Percentiles rank a stretch among this genome's conserved stretches.
Conservation (phyloP, 306 rosid genomes). For the Oxytropis ochrocephala region DNA sequence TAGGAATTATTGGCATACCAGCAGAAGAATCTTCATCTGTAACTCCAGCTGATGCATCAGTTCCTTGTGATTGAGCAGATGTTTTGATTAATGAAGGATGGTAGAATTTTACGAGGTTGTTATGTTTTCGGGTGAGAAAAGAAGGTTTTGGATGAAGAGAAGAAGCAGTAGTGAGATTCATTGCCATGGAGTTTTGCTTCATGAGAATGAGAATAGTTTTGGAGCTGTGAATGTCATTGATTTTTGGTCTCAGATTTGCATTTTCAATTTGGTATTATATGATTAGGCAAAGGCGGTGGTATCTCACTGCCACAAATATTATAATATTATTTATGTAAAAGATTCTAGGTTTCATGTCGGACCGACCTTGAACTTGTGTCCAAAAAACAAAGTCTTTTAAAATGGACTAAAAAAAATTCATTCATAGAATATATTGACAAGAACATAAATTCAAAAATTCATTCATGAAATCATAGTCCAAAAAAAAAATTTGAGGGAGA, state of each 20-base stretch:
- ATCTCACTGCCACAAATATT: conserved; percentile 36
- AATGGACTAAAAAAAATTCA: too few species aligned
- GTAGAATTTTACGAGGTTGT: conserved; percentile 26
- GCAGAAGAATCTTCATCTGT: conserved; percentile 47
- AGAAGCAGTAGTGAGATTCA: conserved; percentile 42
- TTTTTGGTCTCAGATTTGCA: not conserved
- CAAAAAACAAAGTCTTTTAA: not conserved
- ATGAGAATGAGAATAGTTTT: not conserved
- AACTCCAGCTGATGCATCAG: conserved; percentile 35
- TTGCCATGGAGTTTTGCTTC: conserved; percentile 49
- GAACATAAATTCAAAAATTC: too few species aligned
- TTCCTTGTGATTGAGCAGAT: conserved; percentile 51
- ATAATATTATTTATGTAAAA: not conserved
- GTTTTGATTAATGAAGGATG: conserved; percentile 31
- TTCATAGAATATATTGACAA: too few species aligned
- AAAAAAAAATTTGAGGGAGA: too few species aligned
- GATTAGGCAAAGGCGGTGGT: not conserved
- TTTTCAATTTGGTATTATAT: not conserved
- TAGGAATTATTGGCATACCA: conserved; percentile 29
- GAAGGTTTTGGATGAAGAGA: conserved; percentile 41
- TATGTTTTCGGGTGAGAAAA: conserved; percentile 34
- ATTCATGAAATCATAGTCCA: too few species aligned
- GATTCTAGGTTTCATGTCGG: conserved; percentile 15
- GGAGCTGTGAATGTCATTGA: not conserved
- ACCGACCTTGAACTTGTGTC: not conserved